A percentile compares a stretch with the other conserved stretches of the same genome.
Conservation (phyloP, 192 early-diverging fungal species). For the Cetraspora pellucida region DNA sequence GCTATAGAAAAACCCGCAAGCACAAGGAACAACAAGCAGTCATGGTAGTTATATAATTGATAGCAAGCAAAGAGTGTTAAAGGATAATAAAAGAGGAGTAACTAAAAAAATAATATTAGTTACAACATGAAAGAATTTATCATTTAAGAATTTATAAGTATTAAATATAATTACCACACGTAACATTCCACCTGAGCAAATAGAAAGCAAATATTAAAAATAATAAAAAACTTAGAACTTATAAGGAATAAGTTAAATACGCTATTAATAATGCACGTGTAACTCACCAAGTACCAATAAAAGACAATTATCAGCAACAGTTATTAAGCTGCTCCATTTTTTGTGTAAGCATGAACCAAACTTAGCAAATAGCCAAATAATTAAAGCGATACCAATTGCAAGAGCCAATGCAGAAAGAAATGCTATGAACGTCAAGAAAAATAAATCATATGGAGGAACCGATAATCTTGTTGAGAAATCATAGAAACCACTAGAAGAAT, state of each 20-base stretch:
- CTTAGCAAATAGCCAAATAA: background rate
- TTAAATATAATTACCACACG: conserved; percentile 5
- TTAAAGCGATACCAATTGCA: background rate
- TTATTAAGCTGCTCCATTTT: conserved; percentile 9
- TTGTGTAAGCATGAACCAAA: background rate
- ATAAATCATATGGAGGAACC: conserved; percentile 16
- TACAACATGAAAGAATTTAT: background rate
- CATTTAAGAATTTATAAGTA: background rate
- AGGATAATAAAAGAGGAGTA: conserved; percentile 23
- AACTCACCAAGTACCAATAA: conserved; percentile 15
- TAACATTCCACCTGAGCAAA: conserved; percentile 21
- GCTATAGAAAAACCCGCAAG: conserved; percentile 3
- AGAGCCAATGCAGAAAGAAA: background rate
- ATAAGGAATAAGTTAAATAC: background rate
- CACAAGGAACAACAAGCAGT: conserved; percentile 13
- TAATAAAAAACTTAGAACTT: background rate
- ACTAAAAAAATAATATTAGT: background rate
- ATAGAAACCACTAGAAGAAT: background rate
- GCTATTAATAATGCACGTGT: background rate
- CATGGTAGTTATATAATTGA: conserved; percentile 9
- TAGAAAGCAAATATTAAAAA: background rate
- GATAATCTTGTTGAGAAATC: background rate
- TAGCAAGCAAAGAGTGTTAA: conserved; percentile 5
- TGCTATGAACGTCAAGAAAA: background rate
- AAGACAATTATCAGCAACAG: background rate